phyloP scores from a whole-genome alignment of 2,329 filamentous ascomycete species.

The Colletotrichum sp. region DNA sequence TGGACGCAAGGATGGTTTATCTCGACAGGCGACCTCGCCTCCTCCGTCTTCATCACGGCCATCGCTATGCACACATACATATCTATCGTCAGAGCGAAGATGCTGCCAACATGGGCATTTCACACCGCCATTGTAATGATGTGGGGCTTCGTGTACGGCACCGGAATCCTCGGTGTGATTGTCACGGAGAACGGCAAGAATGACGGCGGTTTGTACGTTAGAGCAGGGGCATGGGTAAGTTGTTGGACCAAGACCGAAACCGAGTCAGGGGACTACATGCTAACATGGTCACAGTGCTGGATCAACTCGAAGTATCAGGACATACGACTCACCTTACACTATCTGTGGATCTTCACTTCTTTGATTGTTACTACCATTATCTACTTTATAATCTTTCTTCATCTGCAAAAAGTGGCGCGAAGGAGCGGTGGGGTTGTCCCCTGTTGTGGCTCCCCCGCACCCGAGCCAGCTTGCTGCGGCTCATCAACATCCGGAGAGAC shows the following conservation, averaged over 20 bases:
- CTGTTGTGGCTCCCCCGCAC: background rate
- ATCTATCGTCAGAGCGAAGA: conserved; percentile 61
- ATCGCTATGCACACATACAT: conserved; percentile 73
- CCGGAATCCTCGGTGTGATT: conserved; percentile 57
- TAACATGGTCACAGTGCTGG: conserved; percentile 58
- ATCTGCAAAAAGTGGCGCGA: conserved; percentile 33
- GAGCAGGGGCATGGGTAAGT: conserved; percentile 67
- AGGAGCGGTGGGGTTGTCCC: background rate
- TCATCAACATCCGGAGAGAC: background rate
- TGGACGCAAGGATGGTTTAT: conserved; percentile 72
- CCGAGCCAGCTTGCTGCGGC: conserved; percentile 22
- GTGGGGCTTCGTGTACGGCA: conserved; percentile 65
- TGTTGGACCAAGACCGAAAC: background rate
- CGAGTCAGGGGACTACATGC: background rate
- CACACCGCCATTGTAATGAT: conserved; percentile 50
- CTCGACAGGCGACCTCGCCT: conserved; percentile 69
- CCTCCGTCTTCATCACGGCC: conserved; percentile 69
- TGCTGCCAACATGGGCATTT: conserved; percentile 55
- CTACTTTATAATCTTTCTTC: conserved; percentile 46
- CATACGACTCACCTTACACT: conserved; percentile 66
- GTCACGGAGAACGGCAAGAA: conserved; percentile 46
- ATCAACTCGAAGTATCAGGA: conserved; percentile 58
- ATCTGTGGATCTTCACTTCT: conserved; percentile 65
- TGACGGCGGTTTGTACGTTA: conserved; percentile 60
- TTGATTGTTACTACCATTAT: conserved; percentile 42